phyloP scores from a whole-genome alignment of 139 green algal genomes.

The Chlorella sp. region DNA sequence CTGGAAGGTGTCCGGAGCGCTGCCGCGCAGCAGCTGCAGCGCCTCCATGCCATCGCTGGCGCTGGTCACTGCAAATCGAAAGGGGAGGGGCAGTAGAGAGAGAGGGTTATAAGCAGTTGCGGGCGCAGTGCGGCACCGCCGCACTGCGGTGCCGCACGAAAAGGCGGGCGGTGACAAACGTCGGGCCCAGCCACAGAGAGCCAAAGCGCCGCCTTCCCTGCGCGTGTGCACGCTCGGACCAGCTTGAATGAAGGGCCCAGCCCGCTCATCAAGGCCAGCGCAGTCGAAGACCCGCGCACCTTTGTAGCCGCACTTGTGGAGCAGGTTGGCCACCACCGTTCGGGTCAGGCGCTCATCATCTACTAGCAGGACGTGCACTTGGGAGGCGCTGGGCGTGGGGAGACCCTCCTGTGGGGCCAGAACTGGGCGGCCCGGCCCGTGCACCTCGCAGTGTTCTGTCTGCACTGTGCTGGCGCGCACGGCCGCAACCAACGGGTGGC shows the following conservation, averaged over 20 bases:
- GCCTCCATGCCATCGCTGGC: conserved; percentile 77
- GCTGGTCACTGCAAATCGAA: conserved; percentile 70
- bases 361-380: conserved; percentile 84
- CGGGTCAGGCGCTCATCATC: conserved; percentile 86
- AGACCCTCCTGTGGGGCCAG: background rate
- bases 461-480: background rate
- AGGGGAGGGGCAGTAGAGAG: background rate
- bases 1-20: conserved; percentile 76
- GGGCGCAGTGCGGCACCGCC: background rate
- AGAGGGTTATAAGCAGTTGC: background rate
- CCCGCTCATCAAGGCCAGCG: too few species aligned
- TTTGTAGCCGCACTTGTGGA: conserved; percentile 85
- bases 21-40: conserved; percentile 70
- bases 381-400: conserved; percentile 7
- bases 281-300: conserved; percentile 48
- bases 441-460: background rate
- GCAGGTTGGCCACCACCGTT: conserved; percentile 78
- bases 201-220: background rate
- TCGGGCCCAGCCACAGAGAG: background rate
- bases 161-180: background rate
- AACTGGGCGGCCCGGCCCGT: background rate
- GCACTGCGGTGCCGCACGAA: too few species aligned
- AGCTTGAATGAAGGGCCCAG: too few species aligned
- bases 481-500: background rate
- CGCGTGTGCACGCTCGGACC: too few species aligned